These are phyloP conservation scores for Angophora floribunda DNA, from an alignment of 345 rosid species.

Conservation along the genomic window DNA sequence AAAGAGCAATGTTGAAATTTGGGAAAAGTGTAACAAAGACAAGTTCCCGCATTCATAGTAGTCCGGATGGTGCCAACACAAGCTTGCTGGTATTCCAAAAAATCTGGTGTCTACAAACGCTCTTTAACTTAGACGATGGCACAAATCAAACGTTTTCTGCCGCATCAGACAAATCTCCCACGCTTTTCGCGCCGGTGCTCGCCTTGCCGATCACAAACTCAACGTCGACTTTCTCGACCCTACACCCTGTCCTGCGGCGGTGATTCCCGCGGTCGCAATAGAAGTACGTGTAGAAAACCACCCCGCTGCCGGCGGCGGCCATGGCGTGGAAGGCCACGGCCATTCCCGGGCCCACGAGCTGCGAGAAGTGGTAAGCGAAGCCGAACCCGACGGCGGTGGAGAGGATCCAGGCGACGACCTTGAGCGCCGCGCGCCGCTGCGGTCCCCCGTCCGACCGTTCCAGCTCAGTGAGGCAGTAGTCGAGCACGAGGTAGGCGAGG, in stretches of 20 bases:
- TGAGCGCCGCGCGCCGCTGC: background rate
- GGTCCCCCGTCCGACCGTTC: background rate
- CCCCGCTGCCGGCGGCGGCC: background rate
- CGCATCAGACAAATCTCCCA: background rate
- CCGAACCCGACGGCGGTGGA: background rate
- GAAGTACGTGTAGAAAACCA: constrained; percentile 7
- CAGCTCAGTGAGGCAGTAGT: background rate
- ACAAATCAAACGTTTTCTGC: background rate
- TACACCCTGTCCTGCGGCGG: background rate
- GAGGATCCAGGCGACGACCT: background rate
- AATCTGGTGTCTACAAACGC: too few species aligned
- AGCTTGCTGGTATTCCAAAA: too few species aligned
- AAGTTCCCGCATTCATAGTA: too few species aligned
- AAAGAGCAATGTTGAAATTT: too few species aligned
- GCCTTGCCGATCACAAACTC: background rate
- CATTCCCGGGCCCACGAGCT: background rate
- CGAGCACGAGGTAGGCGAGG: background rate
- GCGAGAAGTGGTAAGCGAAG: background rate
- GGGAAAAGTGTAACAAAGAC: too few species aligned
- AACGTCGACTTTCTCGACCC: background rate
- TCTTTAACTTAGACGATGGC: background rate
- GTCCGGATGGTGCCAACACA: too few species aligned
- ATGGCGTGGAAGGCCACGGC: background rate
- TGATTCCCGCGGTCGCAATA: constrained; percentile 18
- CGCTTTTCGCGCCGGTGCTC: background rate